A percentile compares a stretch with the other conserved stretches of the same genome.
Evolutionary conservation across 345 rosid genomes (phyloP).

Genomic region (Citrus australasica): DNA sequence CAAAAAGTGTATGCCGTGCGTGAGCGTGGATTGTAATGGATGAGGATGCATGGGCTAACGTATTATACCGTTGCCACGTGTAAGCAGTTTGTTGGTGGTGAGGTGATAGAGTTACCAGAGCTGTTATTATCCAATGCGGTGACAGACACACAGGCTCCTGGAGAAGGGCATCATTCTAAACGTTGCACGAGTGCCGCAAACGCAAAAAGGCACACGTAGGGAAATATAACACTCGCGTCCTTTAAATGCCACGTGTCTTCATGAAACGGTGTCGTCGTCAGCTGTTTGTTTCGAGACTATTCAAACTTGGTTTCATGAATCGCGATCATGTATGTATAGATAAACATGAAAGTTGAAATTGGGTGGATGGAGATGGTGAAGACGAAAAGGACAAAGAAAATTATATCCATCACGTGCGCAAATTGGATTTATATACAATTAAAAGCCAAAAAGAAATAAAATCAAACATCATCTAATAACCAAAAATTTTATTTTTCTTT

Average conservation of each 20-base stretch:
- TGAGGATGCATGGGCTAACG: too few species aligned
- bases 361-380: too few species aligned
- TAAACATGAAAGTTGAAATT: too few species aligned
- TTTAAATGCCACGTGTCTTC: background rate
- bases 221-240: background rate
- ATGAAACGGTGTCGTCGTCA: background rate
- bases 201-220: background rate
- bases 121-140: constrained; percentile 12
- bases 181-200: background rate
- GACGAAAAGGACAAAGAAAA: too few species aligned
- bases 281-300: background rate
- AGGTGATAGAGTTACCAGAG: constrained; percentile 1
- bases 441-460: background rate
- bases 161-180: background rate
- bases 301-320: background rate
- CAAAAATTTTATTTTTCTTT: too few species aligned
- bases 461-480: background rate
- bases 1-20: background rate
- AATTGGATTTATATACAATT: background rate
- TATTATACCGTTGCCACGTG: constrained; percentile 5
- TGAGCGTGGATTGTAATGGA: background rate
- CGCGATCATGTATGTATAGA: background rate
- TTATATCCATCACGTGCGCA: background rate
- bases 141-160: constrained; percentile 6
- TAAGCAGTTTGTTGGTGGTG: background rate